Evolutionary conservation across 768 basidiomycete genomes (phyloP), one percentile per base, ranked within the genome.

Genomic region (Leccinum subgranulosum): DNA sequence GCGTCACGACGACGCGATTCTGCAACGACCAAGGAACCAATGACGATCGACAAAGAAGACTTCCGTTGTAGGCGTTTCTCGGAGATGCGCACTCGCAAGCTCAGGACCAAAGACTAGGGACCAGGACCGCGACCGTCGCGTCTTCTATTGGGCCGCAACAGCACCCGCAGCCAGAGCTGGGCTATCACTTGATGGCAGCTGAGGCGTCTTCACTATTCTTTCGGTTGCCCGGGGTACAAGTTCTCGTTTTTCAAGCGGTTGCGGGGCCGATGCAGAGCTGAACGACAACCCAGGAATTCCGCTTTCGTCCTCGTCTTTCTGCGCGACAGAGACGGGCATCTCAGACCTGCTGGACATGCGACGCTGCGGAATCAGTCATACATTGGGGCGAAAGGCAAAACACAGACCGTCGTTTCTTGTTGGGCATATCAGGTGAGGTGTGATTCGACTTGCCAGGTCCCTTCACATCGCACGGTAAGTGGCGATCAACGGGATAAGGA

Each of bases 331-430:
- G 55, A n/a, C 41, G 5, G 66, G 62, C 57, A 65, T 64, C 48
- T 72, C 65, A 58, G 82, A 84, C 69, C 82, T 84, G 68, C 60
- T 65, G 46, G 66, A 65, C 66, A 67, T 60, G 63, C 60, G 66
- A 61, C 59, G 61, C 65, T 66, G 71, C 62, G 68, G 66, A 57
- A 60, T 69, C 64, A 73, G 67, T 59, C 60, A 54, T 58, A 66
- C 51, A 52, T 39, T 55, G 29, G n/a, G 3, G 28, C 14, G 27
- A 33, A 57, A 33, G 33, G 54, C 61, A 66, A 69, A 66, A 64
- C 65, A 85, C 85, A 75, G 76, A 90, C 88, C 87, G 86, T 83
- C 83, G 82, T 70, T 86, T 87, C 79, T 90, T 90, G 67, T 86
- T 86, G n/a, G 88, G 88, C 74, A 84, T 76, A 58, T 90, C 87